Conservation (phyloP, 192 early-diverging fungal genomes). For the Spinellus fusiger region DNA sequence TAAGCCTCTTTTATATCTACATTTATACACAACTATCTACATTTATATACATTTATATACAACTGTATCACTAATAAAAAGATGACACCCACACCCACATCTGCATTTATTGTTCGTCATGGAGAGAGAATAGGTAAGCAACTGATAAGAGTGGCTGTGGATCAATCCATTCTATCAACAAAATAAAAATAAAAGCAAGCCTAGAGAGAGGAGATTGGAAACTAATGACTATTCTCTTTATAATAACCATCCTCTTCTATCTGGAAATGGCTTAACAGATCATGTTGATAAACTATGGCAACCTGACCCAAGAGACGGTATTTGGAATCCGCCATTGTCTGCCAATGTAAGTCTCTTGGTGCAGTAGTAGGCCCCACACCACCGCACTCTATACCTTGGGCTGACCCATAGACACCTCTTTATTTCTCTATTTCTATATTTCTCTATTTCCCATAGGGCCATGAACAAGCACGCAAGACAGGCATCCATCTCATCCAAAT, state of each 20-base stretch:
- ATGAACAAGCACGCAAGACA: conserved; percentile 26
- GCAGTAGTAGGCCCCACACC: too few relatives aligned
- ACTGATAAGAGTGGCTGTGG: neutral
- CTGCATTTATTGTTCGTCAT: conserved; percentile 31
- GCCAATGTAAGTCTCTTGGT: conserved; percentile 1
- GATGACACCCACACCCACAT: conserved; percentile 5
- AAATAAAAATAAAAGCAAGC: too few relatives aligned
- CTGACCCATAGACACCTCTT: neutral
- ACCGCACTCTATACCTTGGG: too few relatives aligned
- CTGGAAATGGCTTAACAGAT: conserved; percentile 19
- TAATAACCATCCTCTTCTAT: too few relatives aligned
- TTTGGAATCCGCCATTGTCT: conserved; percentile 30
- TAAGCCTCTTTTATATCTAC: too few relatives aligned
- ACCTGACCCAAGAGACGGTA: conserved; percentile 24
- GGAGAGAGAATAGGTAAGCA: conserved; percentile 31
- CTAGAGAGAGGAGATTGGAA: too few relatives aligned
- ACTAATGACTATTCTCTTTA: too few relatives aligned
- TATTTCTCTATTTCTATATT: neutral
- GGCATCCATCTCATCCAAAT: conserved; percentile 15
- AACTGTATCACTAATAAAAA: neutral
- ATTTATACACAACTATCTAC: neutral
- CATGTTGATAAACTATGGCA: conserved; percentile 25
- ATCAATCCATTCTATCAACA: neutral
- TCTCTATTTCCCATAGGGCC: conserved; percentile 9
- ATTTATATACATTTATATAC: neutral